Evolutionary conservation across 768 basidiomycete genomes (phyloP).

Genomic region (Mycena amicta): DNA sequence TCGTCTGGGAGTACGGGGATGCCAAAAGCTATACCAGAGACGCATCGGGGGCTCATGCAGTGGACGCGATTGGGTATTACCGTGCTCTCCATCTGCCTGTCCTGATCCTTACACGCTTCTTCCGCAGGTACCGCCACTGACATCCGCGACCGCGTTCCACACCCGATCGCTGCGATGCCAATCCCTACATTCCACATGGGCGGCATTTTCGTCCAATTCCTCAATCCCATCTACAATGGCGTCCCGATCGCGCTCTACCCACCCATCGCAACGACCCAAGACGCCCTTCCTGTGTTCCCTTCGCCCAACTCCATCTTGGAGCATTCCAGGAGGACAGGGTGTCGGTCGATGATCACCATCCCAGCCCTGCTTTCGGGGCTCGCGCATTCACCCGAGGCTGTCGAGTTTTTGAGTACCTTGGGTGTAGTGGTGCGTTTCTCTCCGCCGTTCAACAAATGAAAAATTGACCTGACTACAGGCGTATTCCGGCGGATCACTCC

Average conservation of each 20-base stretch:
- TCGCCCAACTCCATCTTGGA: slow-evolving; percentile 27
- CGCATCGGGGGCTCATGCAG: slow-evolving; percentile 19
- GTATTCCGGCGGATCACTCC: slow-evolving; percentile 5
- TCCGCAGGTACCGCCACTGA: not conserved
- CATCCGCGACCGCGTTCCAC: not conserved
- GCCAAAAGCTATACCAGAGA: slow-evolving; percentile 24
- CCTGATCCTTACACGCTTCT: not conserved
- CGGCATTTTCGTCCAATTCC: slow-evolving; percentile 23
- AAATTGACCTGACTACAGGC: too few species aligned
- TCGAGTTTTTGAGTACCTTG: slow-evolving; percentile 22
- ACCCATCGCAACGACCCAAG: slow-evolving; percentile 20
- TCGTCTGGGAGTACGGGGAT: slow-evolving; percentile 7
- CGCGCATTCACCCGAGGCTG: slow-evolving; percentile 19
- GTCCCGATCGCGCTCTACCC: slow-evolving; percentile 27
- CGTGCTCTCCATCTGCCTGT: not conserved
- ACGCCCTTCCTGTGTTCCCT: slow-evolving; percentile 24
- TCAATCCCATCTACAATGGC: slow-evolving; percentile 16
- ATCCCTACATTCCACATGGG: slow-evolving; percentile 28
- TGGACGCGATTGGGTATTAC: slow-evolving; percentile 25
- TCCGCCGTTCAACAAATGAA: too few species aligned
- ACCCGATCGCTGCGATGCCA: slow-evolving; percentile 12
- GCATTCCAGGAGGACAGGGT: slow-evolving; percentile 13
- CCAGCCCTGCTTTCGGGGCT: slow-evolving; percentile 29
- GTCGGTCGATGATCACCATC: slow-evolving; percentile 19
- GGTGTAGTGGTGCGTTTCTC: slow-evolving; percentile 23